Evolutionary conservation across 306 rosid genomes (phyloP).

Genomic region (Dalbergia cochinchinensis): DNA sequence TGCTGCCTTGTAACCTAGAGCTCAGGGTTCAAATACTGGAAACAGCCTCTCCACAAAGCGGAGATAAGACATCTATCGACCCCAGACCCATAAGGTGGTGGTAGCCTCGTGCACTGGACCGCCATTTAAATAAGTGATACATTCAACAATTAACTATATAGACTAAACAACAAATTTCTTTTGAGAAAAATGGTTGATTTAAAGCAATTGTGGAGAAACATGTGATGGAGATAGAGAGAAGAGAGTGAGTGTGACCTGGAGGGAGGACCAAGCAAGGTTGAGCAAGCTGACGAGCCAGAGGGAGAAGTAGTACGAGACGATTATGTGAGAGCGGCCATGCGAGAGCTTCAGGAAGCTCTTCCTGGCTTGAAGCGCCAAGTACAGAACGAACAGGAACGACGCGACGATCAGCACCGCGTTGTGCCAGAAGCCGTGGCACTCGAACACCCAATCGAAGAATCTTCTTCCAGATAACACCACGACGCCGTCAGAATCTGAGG

Average conservation of each 20-base stretch:
- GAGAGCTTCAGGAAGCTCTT: constrained; percentile 50
- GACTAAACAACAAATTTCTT: no score
- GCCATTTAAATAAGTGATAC: no score
- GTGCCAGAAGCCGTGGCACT: constrained; percentile 70
- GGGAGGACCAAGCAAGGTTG: constrained; percentile 73
- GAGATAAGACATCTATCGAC: no score
- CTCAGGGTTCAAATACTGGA: no score
- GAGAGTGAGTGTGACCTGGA: constrained; percentile 62
- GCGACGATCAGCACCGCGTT: constrained; percentile 45
- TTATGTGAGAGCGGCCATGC: constrained; percentile 54
- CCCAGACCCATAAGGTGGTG: no score
- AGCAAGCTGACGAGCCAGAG: constrained; percentile 61
- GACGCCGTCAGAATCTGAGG: constrained; percentile 48
- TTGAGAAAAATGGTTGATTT: background rate
- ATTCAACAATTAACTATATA: no score
- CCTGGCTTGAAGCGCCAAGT: constrained; percentile 52
- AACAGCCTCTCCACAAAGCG: no score
- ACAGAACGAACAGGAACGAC: constrained; percentile 54
- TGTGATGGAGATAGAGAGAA: no score
- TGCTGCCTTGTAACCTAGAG: no score
- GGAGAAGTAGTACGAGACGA: constrained; percentile 49
- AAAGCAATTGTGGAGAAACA: background rate
- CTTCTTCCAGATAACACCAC: constrained; percentile 42
- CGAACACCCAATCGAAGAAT: constrained; percentile 58
- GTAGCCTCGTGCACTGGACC: no score